These are phyloP conservation scores for Zoysia pacifica DNA, from an alignment of 176 grass and related monocot genomes.

Conservation along the genomic window DNA sequence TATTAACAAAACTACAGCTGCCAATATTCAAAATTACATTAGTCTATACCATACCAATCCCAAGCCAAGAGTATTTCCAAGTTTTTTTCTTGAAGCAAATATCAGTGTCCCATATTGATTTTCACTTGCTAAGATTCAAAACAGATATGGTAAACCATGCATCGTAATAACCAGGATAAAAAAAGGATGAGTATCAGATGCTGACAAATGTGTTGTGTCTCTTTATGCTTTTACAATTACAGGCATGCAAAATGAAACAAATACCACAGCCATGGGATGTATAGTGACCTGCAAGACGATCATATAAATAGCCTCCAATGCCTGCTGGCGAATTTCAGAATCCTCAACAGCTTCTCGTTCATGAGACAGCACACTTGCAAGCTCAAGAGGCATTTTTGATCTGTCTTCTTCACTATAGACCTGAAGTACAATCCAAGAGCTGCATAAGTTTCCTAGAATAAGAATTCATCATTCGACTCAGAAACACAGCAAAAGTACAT, in stretches of 20 bases:
- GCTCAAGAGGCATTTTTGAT: constrained; percentile 88
- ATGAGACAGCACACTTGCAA: constrained; percentile 80
- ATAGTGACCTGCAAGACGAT: constrained; percentile 76
- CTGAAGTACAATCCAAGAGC: constrained; percentile 42
- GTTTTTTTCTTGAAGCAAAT: not conserved
- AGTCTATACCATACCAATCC: not conserved
- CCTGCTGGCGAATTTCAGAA: constrained; percentile 83
- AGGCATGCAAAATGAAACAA: constrained; percentile 10
- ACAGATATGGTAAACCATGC: not conserved
- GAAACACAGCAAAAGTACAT: not conserved
- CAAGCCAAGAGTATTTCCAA: constrained; percentile 1
- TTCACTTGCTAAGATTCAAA: constrained; percentile 1
- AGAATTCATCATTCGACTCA: constrained; percentile 20
- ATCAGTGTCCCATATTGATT: not conserved
- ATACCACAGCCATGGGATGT: constrained; percentile 1
- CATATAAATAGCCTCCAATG: constrained; percentile 93
- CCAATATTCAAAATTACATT: not conserved
- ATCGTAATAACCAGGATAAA: not conserved
- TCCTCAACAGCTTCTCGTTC: constrained; percentile 83
- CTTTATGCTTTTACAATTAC: not conserved
- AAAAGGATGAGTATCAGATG: not conserved
- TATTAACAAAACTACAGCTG: not conserved
- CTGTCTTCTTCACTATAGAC: constrained; percentile 80
- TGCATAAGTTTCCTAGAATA: constrained; percentile 12
- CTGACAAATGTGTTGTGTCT: not conserved